Base-by-base conservation (phyloP, 106 monocot species). In the Dendrobium officinale region DNA sequence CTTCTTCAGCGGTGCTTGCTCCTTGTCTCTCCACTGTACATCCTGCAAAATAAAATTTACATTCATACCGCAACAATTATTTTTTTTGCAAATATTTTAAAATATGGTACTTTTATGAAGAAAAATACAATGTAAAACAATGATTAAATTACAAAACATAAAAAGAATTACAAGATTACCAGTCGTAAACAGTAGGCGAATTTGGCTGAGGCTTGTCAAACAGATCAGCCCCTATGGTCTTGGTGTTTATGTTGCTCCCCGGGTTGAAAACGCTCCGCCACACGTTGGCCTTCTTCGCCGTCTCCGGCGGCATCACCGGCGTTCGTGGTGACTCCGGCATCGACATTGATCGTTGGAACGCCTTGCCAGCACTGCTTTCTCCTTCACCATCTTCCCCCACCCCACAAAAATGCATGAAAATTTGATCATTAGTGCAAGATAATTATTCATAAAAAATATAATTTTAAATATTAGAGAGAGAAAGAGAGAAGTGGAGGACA, bases 191-290 rank as follows among this genome's bases (percentile, higher is more conserved):
- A 10, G 96, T 92, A 55, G 96, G 96, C 11, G 92, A 90, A 88
- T 96, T 96, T 24, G 93, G 93, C 78, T 93, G 90, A 0, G 96
- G 96, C 73, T 79, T 91, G 81, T 96, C 96, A 75, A 89, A 97
- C 33, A 89, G 29, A 67, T 92, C 72, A 37, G 90, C 55, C 33
- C 96, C 96, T 5, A 90, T 41, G 72, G 54, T 73, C 73, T 85
- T 93, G 73, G 93, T 93, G 61, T 91, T 91, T 6, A 92, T 68
- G 88, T 94, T 97, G 85, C 96, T 94, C 55, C 96, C 96, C 1
- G 96, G 96, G 78, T 97, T 33, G 79, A 97, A 97, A 55, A 97
- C 96, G 79, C 96, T 94, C 55, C 94, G 84, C 96, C 96, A 97
- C 37, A 97, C 96, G 83, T 96, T 94, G 43, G 51, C 86, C 41